Percentiles rank a stretch among this genome's conserved stretches.
These are phyloP conservation scores for Gaeumannomyces sp. DNA, from an alignment of 2,329 filamentous ascomycete species.

Conservation along the genomic window DNA sequence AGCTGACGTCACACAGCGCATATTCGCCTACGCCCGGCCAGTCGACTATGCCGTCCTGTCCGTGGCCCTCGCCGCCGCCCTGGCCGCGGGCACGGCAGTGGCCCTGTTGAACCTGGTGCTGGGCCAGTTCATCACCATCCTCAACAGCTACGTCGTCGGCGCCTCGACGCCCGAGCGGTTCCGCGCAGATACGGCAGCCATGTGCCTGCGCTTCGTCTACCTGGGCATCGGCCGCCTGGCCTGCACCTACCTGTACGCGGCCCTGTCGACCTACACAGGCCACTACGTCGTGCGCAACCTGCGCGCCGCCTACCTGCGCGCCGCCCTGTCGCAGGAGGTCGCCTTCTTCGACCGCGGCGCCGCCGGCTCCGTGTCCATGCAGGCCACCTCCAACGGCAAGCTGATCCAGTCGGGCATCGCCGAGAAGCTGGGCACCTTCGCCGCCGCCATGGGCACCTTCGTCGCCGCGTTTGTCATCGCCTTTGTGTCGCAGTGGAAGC, in stretches of 20 bases:
- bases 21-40: slow-evolving; percentile 24
- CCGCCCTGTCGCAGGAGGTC: slow-evolving; percentile 44
- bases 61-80: slow-evolving; percentile 25
- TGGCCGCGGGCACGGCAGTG: slow-evolving; percentile 31
- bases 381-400: slow-evolving; percentile 29
- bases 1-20: slow-evolving; percentile 11
- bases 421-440: slow-evolving; percentile 19
- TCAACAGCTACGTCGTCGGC: slow-evolving; percentile 19
- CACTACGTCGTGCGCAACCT: slow-evolving; percentile 43
- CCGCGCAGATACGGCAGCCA: not conserved
- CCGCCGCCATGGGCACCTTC: slow-evolving; percentile 22
- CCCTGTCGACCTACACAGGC: slow-evolving; percentile 41
- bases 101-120: slow-evolving; percentile 34
- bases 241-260: slow-evolving; percentile 40
- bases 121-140: slow-evolving; percentile 28
- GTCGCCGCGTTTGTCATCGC: slow-evolving; percentile 22
- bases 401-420: slow-evolving; percentile 22
- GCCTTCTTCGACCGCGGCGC: slow-evolving; percentile 39
- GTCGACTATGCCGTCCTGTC: slow-evolving; percentile 23
- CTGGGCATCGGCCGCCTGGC: slow-evolving; percentile 48
- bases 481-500: slow-evolving; percentile 24
- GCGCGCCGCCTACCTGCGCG: slow-evolving; percentile 42
- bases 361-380: slow-evolving; percentile 32
- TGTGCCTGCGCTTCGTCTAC: slow-evolving; percentile 48
- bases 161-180: slow-evolving; percentile 2